Conservation (phyloP, 306 rosid species). For the Dalbergia oliveri region DNA sequence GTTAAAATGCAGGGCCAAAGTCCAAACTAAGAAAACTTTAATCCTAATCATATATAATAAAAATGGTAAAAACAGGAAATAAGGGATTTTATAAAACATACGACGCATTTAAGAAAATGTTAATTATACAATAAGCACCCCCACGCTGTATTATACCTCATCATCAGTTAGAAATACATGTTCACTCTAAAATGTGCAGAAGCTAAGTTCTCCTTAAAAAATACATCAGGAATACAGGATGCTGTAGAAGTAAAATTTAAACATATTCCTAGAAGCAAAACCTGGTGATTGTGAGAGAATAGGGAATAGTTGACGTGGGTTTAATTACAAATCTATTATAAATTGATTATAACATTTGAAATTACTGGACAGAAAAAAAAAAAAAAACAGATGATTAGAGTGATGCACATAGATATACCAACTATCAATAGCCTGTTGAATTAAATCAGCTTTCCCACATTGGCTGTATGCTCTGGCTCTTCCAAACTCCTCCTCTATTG, state of each 20-base stretch:
- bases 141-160: background rate
- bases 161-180: background rate
- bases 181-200: background rate
- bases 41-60: background rate
- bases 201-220: background rate
- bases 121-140: background rate
- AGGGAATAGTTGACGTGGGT: background rate
- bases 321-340: background rate
- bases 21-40: constrained; percentile 1
- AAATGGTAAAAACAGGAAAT: background rate
- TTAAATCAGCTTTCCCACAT: constrained; percentile 60
- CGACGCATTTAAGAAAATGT: background rate
- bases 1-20: background rate
- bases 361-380: background rate
- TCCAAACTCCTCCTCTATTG: constrained; percentile 91
- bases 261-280: constrained; percentile 13
- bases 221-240: background rate
- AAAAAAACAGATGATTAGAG: constrained; percentile 3
- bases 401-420: constrained; percentile 62
- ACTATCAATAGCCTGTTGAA: constrained; percentile 88
- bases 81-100: constrained; percentile 24
- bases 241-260: background rate
- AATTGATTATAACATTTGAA: constrained; percentile 1
- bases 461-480: constrained; percentile 88
- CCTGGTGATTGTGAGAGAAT: background rate